Conservation (phyloP, 306 rosid genomes). For the Acacia acuminata region DNA sequence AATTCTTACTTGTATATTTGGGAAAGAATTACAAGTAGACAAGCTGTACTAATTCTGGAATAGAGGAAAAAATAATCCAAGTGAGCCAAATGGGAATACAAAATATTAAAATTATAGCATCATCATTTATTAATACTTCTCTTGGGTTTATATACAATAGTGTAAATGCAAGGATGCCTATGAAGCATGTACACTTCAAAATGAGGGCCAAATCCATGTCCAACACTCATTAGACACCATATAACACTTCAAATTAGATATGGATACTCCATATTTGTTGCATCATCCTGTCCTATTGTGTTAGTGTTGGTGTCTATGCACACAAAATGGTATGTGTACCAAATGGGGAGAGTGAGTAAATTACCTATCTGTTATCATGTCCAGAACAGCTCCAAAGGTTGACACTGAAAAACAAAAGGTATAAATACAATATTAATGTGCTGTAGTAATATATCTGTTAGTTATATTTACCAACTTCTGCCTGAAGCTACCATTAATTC, state of each 20-base stretch:
- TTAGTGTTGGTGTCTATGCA: neutral
- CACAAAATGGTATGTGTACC: neutral
- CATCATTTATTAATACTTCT: constrained; percentile 7
- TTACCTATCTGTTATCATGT: constrained; percentile 97
- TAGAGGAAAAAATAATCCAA: constrained; percentile 38
- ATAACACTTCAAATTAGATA: neutral
- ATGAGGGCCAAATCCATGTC: neutral
- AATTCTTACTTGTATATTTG: constrained; percentile 77
- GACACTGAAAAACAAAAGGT: constrained; percentile 67
- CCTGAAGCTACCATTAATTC: neutral
- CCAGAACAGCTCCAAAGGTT: constrained; percentile 98
- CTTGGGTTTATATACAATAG: constrained; percentile 7
- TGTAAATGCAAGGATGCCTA: neutral
- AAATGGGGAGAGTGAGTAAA: constrained; percentile 20
- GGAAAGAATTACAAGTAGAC: constrained; percentile 90
- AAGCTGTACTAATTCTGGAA: constrained; percentile 95
- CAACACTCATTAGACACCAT: neutral
- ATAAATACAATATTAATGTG: constrained; percentile 16
- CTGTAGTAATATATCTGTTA: constrained; percentile 17
- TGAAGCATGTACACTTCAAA: neutral
- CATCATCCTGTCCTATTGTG: neutral
- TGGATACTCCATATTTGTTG: neutral
- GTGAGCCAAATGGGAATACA: constrained; percentile 24
- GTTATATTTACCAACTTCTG: constrained; percentile 22
- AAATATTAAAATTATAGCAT: constrained; percentile 18